Conservation (phyloP, 352 stramenopile genomes). For the Phytopythium sindhum region DNA sequence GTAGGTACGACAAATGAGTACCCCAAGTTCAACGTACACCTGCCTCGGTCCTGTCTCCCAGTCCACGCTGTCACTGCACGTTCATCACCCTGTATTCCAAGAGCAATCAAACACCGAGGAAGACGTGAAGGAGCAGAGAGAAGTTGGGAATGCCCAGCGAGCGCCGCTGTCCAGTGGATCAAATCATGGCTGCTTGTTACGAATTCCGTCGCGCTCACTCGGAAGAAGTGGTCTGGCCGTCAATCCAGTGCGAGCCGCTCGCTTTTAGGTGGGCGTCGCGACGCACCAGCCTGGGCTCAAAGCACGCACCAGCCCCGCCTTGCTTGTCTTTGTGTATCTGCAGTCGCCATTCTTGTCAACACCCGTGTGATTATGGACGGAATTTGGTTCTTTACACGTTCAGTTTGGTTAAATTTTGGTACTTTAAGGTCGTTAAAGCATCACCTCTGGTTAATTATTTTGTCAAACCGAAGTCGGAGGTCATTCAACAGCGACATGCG, state of each 20-base stretch:
- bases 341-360: background rate
- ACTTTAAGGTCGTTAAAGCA: too few species aligned
- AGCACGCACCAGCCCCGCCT: background rate
- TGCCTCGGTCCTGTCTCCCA: background rate
- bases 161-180: background rate
- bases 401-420: background rate
- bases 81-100: background rate
- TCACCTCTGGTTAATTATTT: background rate
- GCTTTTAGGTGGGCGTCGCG: background rate
- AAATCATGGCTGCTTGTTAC: background rate
- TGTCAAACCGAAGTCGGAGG: background rate
- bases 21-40: background rate
- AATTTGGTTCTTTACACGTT: background rate
- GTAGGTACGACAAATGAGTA: too few species aligned
- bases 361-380: background rate
- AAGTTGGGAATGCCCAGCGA: too few species aligned
- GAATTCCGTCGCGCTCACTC: background rate
- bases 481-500: background rate
- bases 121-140: too few species aligned
- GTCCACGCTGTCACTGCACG: too few species aligned
- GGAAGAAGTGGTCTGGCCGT: background rate
- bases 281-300: background rate
- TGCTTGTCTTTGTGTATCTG: constrained; percentile 2
- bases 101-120: background rate
- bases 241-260: too few species aligned